Evolutionary conservation across 2,329 filamentous ascomycete species (phyloP).

Genomic region (Aspergillus carbonarius): DNA sequence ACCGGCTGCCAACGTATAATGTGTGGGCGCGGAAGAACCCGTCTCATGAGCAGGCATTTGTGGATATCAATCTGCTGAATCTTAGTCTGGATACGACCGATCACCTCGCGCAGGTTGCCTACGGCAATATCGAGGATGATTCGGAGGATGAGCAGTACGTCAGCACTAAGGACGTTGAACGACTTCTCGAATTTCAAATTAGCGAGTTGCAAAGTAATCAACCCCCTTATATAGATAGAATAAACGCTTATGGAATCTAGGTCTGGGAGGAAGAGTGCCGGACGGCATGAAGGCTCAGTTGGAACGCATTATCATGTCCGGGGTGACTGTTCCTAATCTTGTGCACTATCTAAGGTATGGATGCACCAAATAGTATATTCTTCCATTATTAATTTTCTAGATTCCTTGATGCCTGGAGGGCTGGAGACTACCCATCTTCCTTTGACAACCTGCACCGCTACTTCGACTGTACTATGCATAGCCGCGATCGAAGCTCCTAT

Average conservation of each 20-base stretch:
- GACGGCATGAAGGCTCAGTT: constrained; percentile 71
- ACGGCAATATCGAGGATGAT: constrained; percentile 48
- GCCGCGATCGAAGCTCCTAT: constrained; percentile 78
- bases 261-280: constrained; percentile 75
- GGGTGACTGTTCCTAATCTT: constrained; percentile 67
- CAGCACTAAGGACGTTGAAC: constrained; percentile 77
- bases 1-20: constrained; percentile 71
- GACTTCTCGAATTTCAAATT: constrained; percentile 82
- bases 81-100: constrained; percentile 56
- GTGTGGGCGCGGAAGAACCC: constrained; percentile 58
- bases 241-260: constrained; percentile 41
- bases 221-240: constrained; percentile 20
- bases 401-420: constrained; percentile 88
- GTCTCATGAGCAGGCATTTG: constrained; percentile 47
- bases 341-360: constrained; percentile 70
- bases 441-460: constrained; percentile 92
- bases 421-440: constrained; percentile 83
- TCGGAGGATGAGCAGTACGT: constrained; percentile 48
- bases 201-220: constrained; percentile 74
- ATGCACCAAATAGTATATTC: constrained; percentile 11
- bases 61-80: constrained; percentile 62
- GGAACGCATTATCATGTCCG: constrained; percentile 65
- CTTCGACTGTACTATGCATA: constrained; percentile 94
- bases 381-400: constrained; percentile 42
- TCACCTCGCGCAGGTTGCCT: constrained; percentile 51